Evolutionary conservation across 352 stramenopile genomes (phyloP), one percentile per base, ranked within the genome.

Genomic region (Globisporangium nagaii): DNA sequence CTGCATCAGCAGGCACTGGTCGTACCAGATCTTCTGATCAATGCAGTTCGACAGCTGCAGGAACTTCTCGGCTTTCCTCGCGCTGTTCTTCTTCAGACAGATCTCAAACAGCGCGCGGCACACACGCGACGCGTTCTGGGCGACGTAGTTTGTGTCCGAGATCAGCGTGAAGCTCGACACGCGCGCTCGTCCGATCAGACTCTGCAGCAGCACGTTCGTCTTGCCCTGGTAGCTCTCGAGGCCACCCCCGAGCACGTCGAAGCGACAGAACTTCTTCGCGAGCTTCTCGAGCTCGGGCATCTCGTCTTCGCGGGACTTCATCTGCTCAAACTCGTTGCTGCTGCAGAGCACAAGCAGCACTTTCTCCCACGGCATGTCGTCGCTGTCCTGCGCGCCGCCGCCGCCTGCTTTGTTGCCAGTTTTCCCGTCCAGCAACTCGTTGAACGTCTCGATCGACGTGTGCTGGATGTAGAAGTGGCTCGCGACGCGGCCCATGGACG

Each of bases 381-480:
- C 68, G 3, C 81, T 70, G 5, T 78, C 58, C 2, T 63, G 54
- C n/a, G 37, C 47, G 2, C 56, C 35, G 17, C 50, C 35, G n/a
- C 42, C 44, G 4, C 58, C 62, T 28, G 63, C 55, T 24, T 62
- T 44, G 36, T 67, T 54, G 2, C 67, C 64, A 25, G 76, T 43
- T 66, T 91, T 73, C 36, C 75, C 74, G 47, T 81, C 73, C 30
- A 99, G 63, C 30, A 96, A 68, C 22, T 98, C 90, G 66, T 99
- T 99, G 56, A 99, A 99, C 20, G 88, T 97, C 52, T 97, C 84
- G 28, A 99, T 97, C 35, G 93, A 99, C 45, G 96, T 93, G 71
- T 99, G 95, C 56, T 93, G 81, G 54, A 99, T 99, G 78, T 99
- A 99, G 68, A 98, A 99, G 69, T 99, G 96, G 27, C 93, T 98